Evolutionary conservation across 2,329 filamentous ascomycete genomes (phyloP), one percentile per base, ranked within the genome.

Genomic region (Aureobasidium uvarum): DNA sequence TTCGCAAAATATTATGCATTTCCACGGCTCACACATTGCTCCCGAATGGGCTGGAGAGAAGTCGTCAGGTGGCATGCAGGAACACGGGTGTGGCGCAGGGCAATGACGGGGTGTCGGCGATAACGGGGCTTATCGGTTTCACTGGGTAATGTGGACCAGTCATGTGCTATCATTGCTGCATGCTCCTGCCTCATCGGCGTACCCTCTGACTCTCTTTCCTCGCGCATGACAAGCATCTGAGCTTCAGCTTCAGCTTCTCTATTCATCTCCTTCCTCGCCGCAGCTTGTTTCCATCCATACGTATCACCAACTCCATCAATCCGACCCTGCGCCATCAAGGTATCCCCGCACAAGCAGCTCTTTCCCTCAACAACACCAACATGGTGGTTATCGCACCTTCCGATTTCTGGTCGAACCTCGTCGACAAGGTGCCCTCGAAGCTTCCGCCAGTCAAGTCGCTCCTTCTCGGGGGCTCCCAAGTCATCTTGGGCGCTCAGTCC

Each of bases 391-490:
- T 52, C 4, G 36, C 31, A 33, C 25, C 63, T 5, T 5, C 59
- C 14, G 59, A 64, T 52, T 64, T 66, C 52, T 66, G 65, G 65
- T 66, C 65, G 2, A 66, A 66, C 20, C 33, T 66, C 2, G 50
- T 20, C 13, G 54, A 50, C 23, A 58, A 65, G n/a, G 31, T 58
- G 8, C 46, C 55, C 20, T 62, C 64, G 1, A 28, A 31, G 20
- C 39, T 66, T 2, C 56, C 56, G 1, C 55, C 59, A 0, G 55
- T 66, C 28, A 60, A 62, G 11, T 66, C 65, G 14, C 6, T 66
- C 50, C 46, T 66, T 16, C 31, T 63, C 20, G 33, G 48, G 11
- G 52, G 50, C 16, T 66, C 63, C 13, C 66, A 67, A 16, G 38
- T 65, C 20, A 25, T 45, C 8, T 39, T 64, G 18, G 51, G 45